A percentile compares a stretch with the other conserved stretches of the same genome.
Conservation (phyloP, 163 green algal genomes). For the Scenedesmus sp. region DNA sequence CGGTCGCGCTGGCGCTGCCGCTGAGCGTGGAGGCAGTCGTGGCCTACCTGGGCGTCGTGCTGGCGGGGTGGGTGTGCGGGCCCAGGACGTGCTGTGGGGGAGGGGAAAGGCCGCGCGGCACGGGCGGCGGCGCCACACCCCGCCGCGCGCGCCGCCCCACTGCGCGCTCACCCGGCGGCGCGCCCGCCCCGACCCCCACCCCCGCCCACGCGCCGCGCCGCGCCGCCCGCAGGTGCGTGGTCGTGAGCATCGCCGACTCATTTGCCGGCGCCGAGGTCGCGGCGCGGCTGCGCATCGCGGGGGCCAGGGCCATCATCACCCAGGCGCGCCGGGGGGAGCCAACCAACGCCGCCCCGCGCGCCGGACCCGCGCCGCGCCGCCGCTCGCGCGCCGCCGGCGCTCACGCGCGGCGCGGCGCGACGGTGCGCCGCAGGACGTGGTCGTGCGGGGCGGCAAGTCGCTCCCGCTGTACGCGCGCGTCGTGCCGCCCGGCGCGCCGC, state of each 20-base stretch:
- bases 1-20: constrained; percentile 86
- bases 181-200: no score
- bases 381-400: no score
- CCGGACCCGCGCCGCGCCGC: no score
- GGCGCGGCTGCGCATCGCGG: constrained; percentile 73
- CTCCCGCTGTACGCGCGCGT: constrained; percentile 81
- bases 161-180: background rate
- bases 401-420: background rate
- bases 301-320: constrained; percentile 80
- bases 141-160: no score
- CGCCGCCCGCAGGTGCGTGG: no score
- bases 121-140: background rate
- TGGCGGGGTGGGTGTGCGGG: no score
- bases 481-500: constrained; percentile 31
- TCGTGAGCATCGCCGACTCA: constrained; percentile 86
- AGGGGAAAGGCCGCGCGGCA: no score
- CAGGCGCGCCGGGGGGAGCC: constrained; percentile 77
- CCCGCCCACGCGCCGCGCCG: no score
- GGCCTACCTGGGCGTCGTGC: constrained; percentile 85
- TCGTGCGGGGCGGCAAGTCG: constrained; percentile 71
- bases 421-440: constrained; percentile 65
- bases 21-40: constrained; percentile 76
- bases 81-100: no score
- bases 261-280: constrained; percentile 85
- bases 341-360: no score